Evolutionary conservation across 768 basidiomycete species (phyloP), one percentile per base, ranked within the genome.

Genomic region (Pulveroboletus sp.): DNA sequence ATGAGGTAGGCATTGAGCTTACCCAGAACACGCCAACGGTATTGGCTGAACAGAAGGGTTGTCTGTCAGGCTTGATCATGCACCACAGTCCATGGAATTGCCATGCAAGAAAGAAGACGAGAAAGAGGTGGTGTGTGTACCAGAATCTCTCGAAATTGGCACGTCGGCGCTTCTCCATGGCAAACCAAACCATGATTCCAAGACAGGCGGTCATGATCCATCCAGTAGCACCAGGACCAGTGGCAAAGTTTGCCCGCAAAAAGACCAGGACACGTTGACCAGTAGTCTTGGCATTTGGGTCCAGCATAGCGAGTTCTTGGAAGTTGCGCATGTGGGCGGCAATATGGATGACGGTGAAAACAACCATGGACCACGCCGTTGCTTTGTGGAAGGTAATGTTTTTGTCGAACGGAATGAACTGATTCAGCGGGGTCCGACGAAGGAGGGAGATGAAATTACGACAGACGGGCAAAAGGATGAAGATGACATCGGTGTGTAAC

Each of bases 81-180:
- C 92, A 93, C 81, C 91, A 94, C 88, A 94, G 87, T 47, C 93
- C 93, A 63, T 94, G 93, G 28, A 95, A 74, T 67, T 97, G 94
- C 94, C 94, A 96, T 64, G 76, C 74, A 66, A 92, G 78, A 76
- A 97, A 96, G 80, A 95, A 95, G 50, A 89, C 65, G 61, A 95
- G 80, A 74, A 93, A 95, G 53, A 96, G 75, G 66, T 96, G 88
- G 64, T 90, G 84, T 8, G 81, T 78, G 68, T 91, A 92, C 86
- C 89, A 93, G 74, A 94, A 94, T 62, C 77, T 72, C 72, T 97
- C 93, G 58, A 93, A 97, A 58, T 84, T 79, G 11, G 81, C 78
- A 49, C 82, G 78, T 45, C 85, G 81, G 28, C 78, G 73, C 72
- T 89, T 93, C 71, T 93, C 93, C 57, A 80, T 73, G 2, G 93